Evolutionary conservation across 768 basidiomycete genomes (phyloP).

Genomic region (Panellus pusillus): DNA sequence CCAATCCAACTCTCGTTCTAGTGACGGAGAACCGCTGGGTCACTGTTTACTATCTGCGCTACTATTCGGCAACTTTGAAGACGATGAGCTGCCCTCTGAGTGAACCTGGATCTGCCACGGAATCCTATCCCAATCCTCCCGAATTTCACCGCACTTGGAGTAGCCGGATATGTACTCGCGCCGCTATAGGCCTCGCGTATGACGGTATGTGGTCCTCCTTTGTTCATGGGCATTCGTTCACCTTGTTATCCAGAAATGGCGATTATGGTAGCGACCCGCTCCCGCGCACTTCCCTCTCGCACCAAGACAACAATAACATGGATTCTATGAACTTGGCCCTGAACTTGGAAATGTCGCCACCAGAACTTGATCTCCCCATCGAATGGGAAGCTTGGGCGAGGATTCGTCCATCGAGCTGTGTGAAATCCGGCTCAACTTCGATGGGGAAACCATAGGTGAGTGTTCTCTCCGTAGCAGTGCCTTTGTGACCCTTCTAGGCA

Average conservation of each 20-base stretch:
- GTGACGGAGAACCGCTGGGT: constrained; percentile 65
- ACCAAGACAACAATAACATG: constrained; percentile 27
- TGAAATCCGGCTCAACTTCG: constrained; percentile 54
- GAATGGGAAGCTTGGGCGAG: constrained; percentile 59
- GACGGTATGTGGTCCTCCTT: constrained; percentile 41
- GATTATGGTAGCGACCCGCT: constrained; percentile 64
- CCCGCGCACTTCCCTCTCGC: constrained; percentile 46
- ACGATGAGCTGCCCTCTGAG: constrained; percentile 50
- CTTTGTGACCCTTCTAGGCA: constrained; percentile 29
- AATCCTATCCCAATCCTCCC: constrained; percentile 32
- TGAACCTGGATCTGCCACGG: constrained; percentile 36
- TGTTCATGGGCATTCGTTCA: background rate
- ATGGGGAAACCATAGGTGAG: constrained; percentile 46
- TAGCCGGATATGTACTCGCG: constrained; percentile 50
- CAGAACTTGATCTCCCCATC: constrained; percentile 28
- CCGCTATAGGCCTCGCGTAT: constrained; percentile 61
- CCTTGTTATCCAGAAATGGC: constrained; percentile 43
- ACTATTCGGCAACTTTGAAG: constrained; percentile 43
- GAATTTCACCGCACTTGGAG: constrained; percentile 37
- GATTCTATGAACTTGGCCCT: constrained; percentile 46
- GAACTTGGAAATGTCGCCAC: constrained; percentile 28
- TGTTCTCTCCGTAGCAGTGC: background rate
- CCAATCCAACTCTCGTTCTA: constrained; percentile 56
- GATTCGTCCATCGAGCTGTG: constrained; percentile 61
- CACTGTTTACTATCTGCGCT: constrained; percentile 54